Base-by-base conservation (phyloP, 2,329 filamentous ascomycete species). In the Exophiala aquamarina region DNA sequence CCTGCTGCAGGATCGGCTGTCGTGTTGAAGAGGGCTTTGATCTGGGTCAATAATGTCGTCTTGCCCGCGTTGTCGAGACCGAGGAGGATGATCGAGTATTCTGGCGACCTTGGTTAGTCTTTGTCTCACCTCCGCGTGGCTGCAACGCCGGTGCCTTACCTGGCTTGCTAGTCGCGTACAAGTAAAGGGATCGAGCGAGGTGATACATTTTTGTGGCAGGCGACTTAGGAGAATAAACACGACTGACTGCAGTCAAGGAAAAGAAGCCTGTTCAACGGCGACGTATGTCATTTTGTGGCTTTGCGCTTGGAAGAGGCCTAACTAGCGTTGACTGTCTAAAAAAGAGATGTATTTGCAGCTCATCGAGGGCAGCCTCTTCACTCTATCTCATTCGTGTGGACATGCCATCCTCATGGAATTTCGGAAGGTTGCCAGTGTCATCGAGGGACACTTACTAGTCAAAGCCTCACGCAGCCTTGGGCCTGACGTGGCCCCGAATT, bases 21-120 rank as follows among this genome's bases (percentile, higher is more conserved):
- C 35, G 82, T 77, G 55, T 83, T 77, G 77, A 89, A 95, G 64
- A 94, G 79, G 44, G 89, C 82, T 72, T 95, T 96, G 69, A 97
- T 89, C 69, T 96, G 91, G 66, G 94, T 89, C 70, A 96, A 90
- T 65, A 97, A 91, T 19, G 93, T 97, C 32, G 93, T 97, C 77
- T 97, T 97, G 69, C 93, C 93, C 52, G 93, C 93, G 67, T 97
- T 97, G 76, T 97, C 93, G 64, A 97, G 87, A 55, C 93, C 93
- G 61, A 97, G 87, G 59, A 97, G 86, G 64, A 97, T 89, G 63
- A 96, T 89, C 17, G 92, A 96, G 77, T 96, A 97, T 75, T 97
- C 92, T 93, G 63, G 23, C 11, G 23, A 26, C 11, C n/a, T 26
- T 26, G 23, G 11, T 26, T 26, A 26, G 23, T 11, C 23, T 11